These are phyloP conservation scores for Kwoniella shandongensis DNA, from an alignment of 768 basidiomycete genomes.

Conservation along the genomic window DNA sequence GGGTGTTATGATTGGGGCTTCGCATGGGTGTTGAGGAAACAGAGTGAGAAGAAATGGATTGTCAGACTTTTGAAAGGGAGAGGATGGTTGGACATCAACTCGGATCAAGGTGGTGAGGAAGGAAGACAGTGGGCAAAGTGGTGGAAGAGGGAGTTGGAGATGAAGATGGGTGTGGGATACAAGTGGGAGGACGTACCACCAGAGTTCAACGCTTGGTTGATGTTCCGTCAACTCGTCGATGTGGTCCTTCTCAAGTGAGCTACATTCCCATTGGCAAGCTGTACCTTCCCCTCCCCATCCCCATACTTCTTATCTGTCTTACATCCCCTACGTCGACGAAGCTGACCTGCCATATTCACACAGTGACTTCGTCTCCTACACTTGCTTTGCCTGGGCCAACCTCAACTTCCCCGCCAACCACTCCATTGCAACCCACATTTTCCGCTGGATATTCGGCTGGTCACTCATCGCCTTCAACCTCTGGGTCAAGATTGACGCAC, in stretches of 20 bases:
- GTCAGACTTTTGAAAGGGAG: slow-evolving; percentile 71
- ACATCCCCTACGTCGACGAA: no score
- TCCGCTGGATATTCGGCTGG: slow-evolving; percentile 85
- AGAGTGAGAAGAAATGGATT: slow-evolving; percentile 94
- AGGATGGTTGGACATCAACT: slow-evolving; percentile 77
- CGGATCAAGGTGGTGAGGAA: slow-evolving; percentile 33
- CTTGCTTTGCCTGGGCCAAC: slow-evolving; percentile 90
- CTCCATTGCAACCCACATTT: slow-evolving; percentile 68
- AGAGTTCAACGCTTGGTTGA: slow-evolving; percentile 94
- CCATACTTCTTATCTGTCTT: background rate
- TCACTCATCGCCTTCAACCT: slow-evolving; percentile 89
- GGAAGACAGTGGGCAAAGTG: slow-evolving; percentile 65
- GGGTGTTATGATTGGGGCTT: slow-evolving; percentile 87
- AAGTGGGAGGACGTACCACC: slow-evolving; percentile 87
- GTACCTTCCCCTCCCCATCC: background rate
- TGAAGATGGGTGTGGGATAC: slow-evolving; percentile 94
- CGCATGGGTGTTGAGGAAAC: slow-evolving; percentile 89
- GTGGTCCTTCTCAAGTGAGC: slow-evolving; percentile 91
- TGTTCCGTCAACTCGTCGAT: slow-evolving; percentile 94
- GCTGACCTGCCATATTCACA: slow-evolving; percentile 3
- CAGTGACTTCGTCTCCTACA: slow-evolving; percentile 92
- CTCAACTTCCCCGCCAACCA: slow-evolving; percentile 81
- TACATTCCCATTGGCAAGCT: background rate
- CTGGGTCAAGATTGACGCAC: slow-evolving; percentile 98
- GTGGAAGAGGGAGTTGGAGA: slow-evolving; percentile 80